These are phyloP conservation scores for Fusarium papillatum DNA, from an alignment of 2,329 filamentous ascomycete species.

Conservation along the genomic window DNA sequence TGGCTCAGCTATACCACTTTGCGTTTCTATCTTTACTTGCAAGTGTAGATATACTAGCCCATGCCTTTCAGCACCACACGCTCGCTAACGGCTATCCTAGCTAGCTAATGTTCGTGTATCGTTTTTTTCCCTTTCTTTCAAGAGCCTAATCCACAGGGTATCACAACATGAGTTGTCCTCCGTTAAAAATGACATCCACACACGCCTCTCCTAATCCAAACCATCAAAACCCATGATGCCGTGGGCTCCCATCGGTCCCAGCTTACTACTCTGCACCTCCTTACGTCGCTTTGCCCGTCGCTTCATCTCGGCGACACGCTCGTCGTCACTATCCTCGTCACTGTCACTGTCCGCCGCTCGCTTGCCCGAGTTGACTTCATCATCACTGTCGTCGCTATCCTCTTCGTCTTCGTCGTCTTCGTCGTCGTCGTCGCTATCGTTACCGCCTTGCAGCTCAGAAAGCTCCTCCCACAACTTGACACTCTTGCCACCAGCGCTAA, in stretches of 20 bases:
- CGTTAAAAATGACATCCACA: neutral
- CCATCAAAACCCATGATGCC: slow-evolving; percentile 65
- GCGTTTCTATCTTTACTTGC: neutral
- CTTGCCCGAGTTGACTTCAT: slow-evolving; percentile 59
- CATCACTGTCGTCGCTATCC: slow-evolving; percentile 59
- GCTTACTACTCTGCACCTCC: slow-evolving; percentile 55
- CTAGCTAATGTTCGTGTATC: neutral
- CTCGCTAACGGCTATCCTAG: neutral
- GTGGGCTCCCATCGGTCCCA: slow-evolving; percentile 65
- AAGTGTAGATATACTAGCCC: neutral
- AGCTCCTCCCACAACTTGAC: slow-evolving; percentile 96
- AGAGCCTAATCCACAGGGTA: slow-evolving; percentile 21
- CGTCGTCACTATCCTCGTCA: slow-evolving; percentile 56
- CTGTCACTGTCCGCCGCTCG: slow-evolving; percentile 63
- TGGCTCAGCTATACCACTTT: too few species aligned
- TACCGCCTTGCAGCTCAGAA: slow-evolving; percentile 62
- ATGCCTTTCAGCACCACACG: neutral
- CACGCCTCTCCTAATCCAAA: slow-evolving; percentile 52
- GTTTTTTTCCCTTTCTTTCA: neutral
- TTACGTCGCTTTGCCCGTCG: slow-evolving; percentile 61
- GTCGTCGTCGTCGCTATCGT: slow-evolving; percentile 61
- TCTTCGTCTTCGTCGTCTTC: slow-evolving; percentile 53
- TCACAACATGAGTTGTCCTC: slow-evolving; percentile 21
- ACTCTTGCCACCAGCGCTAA: slow-evolving; percentile 87
- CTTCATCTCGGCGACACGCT: slow-evolving; percentile 55